Evolutionary conservation across 2,329 filamentous ascomycete species (phyloP), one percentile per base, ranked within the genome.

Genomic region (Pseudopithomyces chartarum): DNA sequence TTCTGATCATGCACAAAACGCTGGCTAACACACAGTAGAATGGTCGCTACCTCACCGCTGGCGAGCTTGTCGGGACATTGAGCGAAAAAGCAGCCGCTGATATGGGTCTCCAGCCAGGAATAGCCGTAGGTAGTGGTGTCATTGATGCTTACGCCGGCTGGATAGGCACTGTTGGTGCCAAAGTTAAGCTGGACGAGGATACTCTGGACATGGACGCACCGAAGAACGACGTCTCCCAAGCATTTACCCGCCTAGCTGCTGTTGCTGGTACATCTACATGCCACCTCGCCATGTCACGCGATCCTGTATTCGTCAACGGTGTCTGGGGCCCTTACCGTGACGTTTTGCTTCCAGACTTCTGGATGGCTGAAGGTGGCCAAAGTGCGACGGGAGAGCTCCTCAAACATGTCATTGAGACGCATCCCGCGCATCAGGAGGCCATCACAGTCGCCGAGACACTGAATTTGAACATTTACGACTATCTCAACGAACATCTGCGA

Each of bases 121-220:
- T 97, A 65, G 92, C 95, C 17, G 90, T 99, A 54, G 95, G 95
- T 52, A 96, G 92, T 70, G 93, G 93, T 76, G 95, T 99, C 62
- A 99, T 99, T 71, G 95, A 99, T 75, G 95, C 95, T 17, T 99
- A 99, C 70, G 95, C 95, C 57, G 95, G 95, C 62, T 99, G 95
- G 95, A 95, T 99, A 65, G 95, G 95, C 59, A 98, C 95, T 1
- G 95, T 99, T n/a, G 95, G 95, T 56, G 94, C 95, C 58, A 97
- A 97, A 77, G 91, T 97, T 66, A 85, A 92, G 63, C 84, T 96
- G 15, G 82, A 84, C 39, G 79, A 82, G 55, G 86, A 90, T 54
- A 84, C 89, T 46, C 83, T 94, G 38, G 88, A 89, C 71, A 81
- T 85, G 57, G 84, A 84, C 34, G 82, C 84, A 4, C 84, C 90